These are phyloP conservation scores for Malania oleifera DNA, from an alignment of 164 flowering plant species.

Conservation along the genomic window DNA sequence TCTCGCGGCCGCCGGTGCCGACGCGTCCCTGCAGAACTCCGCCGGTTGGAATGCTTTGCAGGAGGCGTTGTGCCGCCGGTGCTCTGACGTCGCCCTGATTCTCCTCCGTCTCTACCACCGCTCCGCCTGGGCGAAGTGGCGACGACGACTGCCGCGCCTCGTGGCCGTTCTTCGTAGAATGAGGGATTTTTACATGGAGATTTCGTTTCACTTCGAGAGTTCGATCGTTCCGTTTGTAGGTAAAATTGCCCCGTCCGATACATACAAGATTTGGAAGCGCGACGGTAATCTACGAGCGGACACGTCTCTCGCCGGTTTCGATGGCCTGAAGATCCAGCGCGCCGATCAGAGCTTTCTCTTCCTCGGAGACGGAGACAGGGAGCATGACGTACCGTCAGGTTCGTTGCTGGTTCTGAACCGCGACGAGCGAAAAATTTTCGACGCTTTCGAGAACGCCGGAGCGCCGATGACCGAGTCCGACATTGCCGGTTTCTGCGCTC, in stretches of 20 bases:
- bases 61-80: constrained; percentile 62
- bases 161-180: constrained; percentile 68
- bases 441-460: constrained; percentile 90
- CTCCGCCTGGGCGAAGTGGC: constrained; percentile 87
- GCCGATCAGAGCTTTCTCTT: constrained; percentile 87
- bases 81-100: constrained; percentile 39
- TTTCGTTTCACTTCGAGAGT: constrained; percentile 91
- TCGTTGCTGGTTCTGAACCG: constrained; percentile 68
- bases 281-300: constrained; percentile 88
- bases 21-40: constrained; percentile 73
- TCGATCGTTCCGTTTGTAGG: constrained; percentile 89
- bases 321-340: constrained; percentile 86
- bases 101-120: constrained; percentile 61
- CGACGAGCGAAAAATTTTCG: constrained; percentile 52
- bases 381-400: constrained; percentile 42
- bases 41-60: constrained; percentile 88
- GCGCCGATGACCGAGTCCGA: constrained; percentile 57
- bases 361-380: constrained; percentile 60
- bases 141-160: constrained; percentile 81
- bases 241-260: constrained; percentile 88
- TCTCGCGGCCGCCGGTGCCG: constrained; percentile 76
- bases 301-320: constrained; percentile 85
- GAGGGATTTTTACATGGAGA: constrained; percentile 97
- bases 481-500: constrained; percentile 53
- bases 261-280: constrained; percentile 92